Conservation (phyloP, 2,329 filamentous ascomycete genomes). For the Hypoxylon sp. region DNA sequence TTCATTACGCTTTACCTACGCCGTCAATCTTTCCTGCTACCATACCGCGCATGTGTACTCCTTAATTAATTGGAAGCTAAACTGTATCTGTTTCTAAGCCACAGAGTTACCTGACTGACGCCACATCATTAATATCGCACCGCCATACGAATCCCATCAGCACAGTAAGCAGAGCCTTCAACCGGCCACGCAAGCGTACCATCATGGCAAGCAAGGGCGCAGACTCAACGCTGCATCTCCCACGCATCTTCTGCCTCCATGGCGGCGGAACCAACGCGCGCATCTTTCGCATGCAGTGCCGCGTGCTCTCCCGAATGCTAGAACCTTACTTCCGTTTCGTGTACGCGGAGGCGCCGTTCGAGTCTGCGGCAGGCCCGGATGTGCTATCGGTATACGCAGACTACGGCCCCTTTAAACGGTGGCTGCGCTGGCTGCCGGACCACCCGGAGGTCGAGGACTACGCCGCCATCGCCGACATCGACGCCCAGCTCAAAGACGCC, state of each 20-base stretch:
- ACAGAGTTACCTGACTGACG: neutral
- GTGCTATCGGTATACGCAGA: slow-evolving; percentile 76
- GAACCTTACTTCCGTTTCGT: slow-evolving; percentile 75
- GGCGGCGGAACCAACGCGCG: slow-evolving; percentile 81
- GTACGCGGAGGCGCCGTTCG: slow-evolving; percentile 79
- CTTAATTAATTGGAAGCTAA: neutral
- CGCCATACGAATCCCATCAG: slow-evolving; percentile 1
- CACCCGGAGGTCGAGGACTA: slow-evolving; percentile 67
- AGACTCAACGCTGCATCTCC: slow-evolving; percentile 58
- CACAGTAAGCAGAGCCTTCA: slow-evolving; percentile 10
- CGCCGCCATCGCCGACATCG: slow-evolving; percentile 59
- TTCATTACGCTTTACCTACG: neutral
- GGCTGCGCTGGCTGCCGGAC: slow-evolving; percentile 74
- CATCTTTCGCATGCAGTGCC: slow-evolving; percentile 79
- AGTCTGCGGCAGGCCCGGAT: slow-evolving; percentile 72
- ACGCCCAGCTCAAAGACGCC: slow-evolving; percentile 58
- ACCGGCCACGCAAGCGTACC: neutral
- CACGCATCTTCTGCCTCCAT: slow-evolving; percentile 85
- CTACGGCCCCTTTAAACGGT: slow-evolving; percentile 74
- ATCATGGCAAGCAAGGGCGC: slow-evolving; percentile 28
- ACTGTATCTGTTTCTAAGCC: neutral
- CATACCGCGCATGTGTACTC: neutral
- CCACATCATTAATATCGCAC: neutral
- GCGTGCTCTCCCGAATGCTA: slow-evolving; percentile 65
- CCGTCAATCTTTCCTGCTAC: neutral